Evolutionary conservation across 441 rosid genomes (phyloP), one percentile per base, ranked within the genome.

Genomic region (Populus hybrid): DNA sequence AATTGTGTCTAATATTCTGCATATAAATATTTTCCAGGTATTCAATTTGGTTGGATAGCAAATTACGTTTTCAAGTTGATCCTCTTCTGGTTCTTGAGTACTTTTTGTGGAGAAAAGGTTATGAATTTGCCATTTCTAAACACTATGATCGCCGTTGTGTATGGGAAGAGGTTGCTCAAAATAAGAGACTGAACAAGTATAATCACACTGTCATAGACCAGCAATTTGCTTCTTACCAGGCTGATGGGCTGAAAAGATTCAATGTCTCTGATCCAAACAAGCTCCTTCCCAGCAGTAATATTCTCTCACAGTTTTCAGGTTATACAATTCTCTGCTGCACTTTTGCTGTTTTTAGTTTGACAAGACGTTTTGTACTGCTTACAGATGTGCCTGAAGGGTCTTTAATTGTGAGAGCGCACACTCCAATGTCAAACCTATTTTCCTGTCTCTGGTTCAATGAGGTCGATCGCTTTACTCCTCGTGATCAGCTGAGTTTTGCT

Each of bases 381-480:
- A 54, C 88, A 96, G 99, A 96, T 92, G 99, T 96, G 59, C 99
- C 99, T 11, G 99, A 93, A 86, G 99, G 99, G 18, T 94, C 98
- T 72, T 89, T 96, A 80, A 96, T 96, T 35, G 91, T 93, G n/a
- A 85, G 98, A 80, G 99, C 98, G 0, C 99, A 96, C 85, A 94
- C 98, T 40, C 99, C 98, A 3, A 92, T 96, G 99, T 93, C 99
- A 16, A 96, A 96, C 80, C 83, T 96, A 76, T 96, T 96, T 79
- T 96, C 99, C 10, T 94, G 99, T 83, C 98, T 96, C 34, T 96
- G 99, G 99, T 96, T 92, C 88, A 96, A 96, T 61, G 99, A 96
- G 87, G 97, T 96, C 63, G 98, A 92, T 32, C 97, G 93, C 30
- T 96, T 96, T 79, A 96, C 99, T 84, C 90, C 98, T 30, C 94